Percentiles rank a stretch among this genome's conserved stretches.
Evolutionary conservation across 2,329 filamentous ascomycete genomes (phyloP).

Genomic region (Epichloe typhina): DNA sequence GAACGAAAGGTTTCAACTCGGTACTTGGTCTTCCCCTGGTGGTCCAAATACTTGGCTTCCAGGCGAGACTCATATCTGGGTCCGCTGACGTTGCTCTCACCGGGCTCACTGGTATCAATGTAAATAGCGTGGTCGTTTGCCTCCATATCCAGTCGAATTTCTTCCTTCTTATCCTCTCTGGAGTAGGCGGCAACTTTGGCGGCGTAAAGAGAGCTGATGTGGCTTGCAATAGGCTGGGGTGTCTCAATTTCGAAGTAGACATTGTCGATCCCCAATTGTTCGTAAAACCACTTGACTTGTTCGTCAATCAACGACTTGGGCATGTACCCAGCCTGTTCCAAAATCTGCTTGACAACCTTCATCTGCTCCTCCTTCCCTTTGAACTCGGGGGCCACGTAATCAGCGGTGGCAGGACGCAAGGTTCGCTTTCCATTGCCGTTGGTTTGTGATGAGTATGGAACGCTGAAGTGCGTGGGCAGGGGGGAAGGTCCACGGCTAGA

Average conservation of each 20-base stretch:
- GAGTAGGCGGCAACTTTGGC: constrained; percentile 92
- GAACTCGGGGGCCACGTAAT: constrained; percentile 90
- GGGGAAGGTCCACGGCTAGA: constrained; percentile 61
- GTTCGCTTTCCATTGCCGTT: constrained; percentile 55
- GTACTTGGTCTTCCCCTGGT: constrained; percentile 61
- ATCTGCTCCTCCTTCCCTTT: constrained; percentile 88
- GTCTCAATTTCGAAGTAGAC: constrained; percentile 93
- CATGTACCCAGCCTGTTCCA: constrained; percentile 73
- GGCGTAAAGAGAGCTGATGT: constrained; percentile 92
- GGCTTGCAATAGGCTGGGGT: constrained; percentile 75
- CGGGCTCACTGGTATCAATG: constrained; percentile 92
- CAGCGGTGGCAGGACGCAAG: constrained; percentile 77
- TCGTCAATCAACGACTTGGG: constrained; percentile 69
- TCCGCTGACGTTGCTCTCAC: constrained; percentile 60
- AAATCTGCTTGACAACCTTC: constrained; percentile 68
- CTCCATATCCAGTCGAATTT: constrained; percentile 94
- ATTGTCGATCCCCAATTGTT: constrained; percentile 93
- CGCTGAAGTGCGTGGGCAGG: constrained; percentile 77
- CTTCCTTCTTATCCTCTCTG: constrained; percentile 82
- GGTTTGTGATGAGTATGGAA: constrained; percentile 42
- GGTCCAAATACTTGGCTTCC: constrained; percentile 89
- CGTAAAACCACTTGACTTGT: constrained; percentile 94
- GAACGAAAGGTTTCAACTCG: constrained; percentile 97
- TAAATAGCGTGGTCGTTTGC: constrained; percentile 91
- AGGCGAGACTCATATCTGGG: constrained; percentile 91